Evolutionary conservation across 768 basidiomycete genomes (phyloP).

Genomic region (Suillus bovinus): DNA sequence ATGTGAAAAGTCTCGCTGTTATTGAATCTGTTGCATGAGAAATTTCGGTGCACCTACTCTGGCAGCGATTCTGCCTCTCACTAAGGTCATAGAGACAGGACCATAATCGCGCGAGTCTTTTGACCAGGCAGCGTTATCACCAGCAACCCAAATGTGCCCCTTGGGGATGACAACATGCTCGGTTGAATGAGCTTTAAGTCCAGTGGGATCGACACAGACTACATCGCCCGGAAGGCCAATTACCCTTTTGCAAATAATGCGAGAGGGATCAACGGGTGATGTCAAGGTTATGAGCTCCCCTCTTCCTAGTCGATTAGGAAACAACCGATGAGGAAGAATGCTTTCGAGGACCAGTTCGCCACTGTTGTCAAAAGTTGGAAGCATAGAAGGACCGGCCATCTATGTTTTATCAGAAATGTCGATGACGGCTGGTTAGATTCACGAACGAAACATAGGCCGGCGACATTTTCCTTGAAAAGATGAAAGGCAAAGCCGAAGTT

Average conservation of each 20-base stretch:
- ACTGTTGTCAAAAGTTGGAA: constrained; percentile 62
- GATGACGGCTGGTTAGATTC: constrained; percentile 4
- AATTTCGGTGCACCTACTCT: constrained; percentile 46
- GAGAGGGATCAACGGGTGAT: constrained; percentile 67
- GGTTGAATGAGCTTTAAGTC: constrained; percentile 55
- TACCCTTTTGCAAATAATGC: constrained; percentile 83
- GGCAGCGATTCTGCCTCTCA: constrained; percentile 67
- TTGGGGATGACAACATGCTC: constrained; percentile 80
- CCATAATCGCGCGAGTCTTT: constrained; percentile 93
- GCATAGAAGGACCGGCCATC: constrained; percentile 80
- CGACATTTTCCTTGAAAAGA: constrained; percentile 63
- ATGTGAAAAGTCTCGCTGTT: constrained; percentile 8
- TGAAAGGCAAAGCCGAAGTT: constrained; percentile 62
- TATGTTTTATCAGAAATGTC: constrained; percentile 26
- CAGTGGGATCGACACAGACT: constrained; percentile 86
- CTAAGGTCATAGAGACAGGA: constrained; percentile 79
- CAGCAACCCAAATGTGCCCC: constrained; percentile 88
- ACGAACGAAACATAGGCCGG: constrained; percentile 52
- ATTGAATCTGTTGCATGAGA: background rate
- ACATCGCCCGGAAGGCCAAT: constrained; percentile 89
- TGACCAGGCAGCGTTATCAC: constrained; percentile 84
- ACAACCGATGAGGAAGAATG: constrained; percentile 52
- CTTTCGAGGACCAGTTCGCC: constrained; percentile 70
- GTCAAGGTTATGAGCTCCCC: constrained; percentile 77
- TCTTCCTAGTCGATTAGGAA: constrained; percentile 52